These are phyloP conservation scores for Tolypocladium guangdongense DNA, from an alignment of 2,329 filamentous ascomycete genomes.

Conservation along the genomic window DNA sequence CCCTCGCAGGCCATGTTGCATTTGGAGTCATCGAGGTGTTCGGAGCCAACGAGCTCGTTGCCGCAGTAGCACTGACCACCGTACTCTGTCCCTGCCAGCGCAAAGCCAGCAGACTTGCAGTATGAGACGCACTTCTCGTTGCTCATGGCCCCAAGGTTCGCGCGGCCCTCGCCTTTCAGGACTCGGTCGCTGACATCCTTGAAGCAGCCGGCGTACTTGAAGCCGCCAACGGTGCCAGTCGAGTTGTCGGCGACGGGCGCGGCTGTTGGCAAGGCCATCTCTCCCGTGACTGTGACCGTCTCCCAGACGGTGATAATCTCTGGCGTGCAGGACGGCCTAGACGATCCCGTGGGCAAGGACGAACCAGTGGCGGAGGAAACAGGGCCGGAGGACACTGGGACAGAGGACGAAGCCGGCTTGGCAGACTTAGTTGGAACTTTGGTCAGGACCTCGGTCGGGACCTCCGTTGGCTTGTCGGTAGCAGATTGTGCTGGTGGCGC, in stretches of 20 bases:
- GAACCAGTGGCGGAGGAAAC: background rate
- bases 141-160: constrained; percentile 30
- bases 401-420: background rate
- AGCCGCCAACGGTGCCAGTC: constrained; percentile 13
- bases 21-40: constrained; percentile 29
- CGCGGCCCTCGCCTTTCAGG: constrained; percentile 27
- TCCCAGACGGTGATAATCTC: constrained; percentile 29
- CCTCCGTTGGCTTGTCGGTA: background rate
- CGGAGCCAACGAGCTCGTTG: constrained; percentile 19
- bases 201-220: constrained; percentile 33
- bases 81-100: constrained; percentile 40
- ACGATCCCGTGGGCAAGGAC: background rate
- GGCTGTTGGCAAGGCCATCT: constrained; percentile 6
- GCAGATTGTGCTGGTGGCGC: background rate
- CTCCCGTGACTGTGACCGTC: constrained; percentile 33
- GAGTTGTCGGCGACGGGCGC: constrained; percentile 7
- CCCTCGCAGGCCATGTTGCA: constrained; percentile 38
- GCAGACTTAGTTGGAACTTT: constrained; percentile 3
- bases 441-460: background rate
- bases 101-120: constrained; percentile 31
- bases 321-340: constrained; percentile 9
- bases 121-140: constrained; percentile 36
- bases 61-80: constrained; percentile 44
- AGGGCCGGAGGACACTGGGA: background rate
- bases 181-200: constrained; percentile 24